These are phyloP conservation scores for Wickerhamiella cacticola DNA, from an alignment of 805 yeast genomes.

Conservation along the genomic window DNA sequence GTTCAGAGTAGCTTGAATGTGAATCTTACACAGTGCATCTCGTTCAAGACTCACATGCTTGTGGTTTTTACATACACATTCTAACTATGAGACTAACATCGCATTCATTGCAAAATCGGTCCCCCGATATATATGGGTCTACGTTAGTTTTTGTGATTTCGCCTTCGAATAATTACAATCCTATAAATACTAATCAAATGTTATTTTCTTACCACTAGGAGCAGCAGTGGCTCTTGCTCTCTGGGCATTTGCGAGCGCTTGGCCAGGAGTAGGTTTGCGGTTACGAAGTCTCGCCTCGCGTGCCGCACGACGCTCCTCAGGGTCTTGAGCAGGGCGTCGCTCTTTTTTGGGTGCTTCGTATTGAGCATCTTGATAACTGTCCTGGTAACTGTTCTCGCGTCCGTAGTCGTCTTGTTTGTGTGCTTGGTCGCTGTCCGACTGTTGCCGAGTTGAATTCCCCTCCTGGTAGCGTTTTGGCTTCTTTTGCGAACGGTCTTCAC, in stretches of 20 bases:
- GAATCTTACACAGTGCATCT: too few relatives aligned
- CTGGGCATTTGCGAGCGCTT: conserved; percentile 78
- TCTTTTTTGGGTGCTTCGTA: background rate
- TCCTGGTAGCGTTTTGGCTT: conserved; percentile 2
- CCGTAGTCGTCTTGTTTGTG: background rate
- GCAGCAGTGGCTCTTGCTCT: conserved; percentile 84
- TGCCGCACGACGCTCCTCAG: background rate
- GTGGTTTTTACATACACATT: too few relatives aligned
- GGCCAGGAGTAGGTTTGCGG: conserved; percentile 41
- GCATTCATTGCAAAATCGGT: too few relatives aligned
- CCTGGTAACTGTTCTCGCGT: background rate
- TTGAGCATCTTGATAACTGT: background rate
- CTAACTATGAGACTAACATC: too few relatives aligned
- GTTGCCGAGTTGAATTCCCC: background rate
- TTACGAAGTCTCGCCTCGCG: conserved; percentile 9
- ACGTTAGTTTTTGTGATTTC: too few relatives aligned
- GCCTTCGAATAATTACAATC: background rate
- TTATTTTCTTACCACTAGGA: conserved; percentile 78
- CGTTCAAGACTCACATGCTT: too few relatives aligned
- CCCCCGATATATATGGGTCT: too few relatives aligned
- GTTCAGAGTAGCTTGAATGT: too few relatives aligned
- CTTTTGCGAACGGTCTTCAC: conserved; percentile 79
- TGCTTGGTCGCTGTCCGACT: background rate
- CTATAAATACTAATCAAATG: conserved; percentile 37
- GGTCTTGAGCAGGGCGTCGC: background rate